phyloP scores from a whole-genome alignment of 805 yeast genomes.

The Metschnikowia chrysomelidarum region DNA sequence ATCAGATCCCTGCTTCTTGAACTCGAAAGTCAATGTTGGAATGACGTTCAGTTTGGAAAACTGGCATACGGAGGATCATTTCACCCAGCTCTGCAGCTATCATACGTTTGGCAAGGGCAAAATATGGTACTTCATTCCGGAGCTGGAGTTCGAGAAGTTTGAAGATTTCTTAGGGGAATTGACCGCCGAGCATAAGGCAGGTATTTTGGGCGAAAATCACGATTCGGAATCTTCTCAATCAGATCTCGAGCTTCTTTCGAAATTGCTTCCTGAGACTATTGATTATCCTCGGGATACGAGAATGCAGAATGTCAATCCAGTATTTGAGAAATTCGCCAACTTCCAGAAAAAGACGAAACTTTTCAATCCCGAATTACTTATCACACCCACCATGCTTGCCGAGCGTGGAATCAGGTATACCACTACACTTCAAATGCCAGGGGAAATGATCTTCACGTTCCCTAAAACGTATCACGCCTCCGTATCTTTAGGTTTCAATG shows the following conservation, averaged over 20 bases:
- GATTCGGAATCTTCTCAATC: constrained; percentile 18
- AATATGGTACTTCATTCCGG: constrained; percentile 64
- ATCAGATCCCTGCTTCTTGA: constrained; percentile 42
- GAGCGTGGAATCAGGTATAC: constrained; percentile 47
- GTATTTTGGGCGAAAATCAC: constrained; percentile 5
- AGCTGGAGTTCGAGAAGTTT: constrained; percentile 49
- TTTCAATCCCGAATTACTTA: constrained; percentile 42
- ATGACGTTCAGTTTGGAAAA: constrained; percentile 53
- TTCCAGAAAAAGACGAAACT: constrained; percentile 9
- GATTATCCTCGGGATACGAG: constrained; percentile 28
- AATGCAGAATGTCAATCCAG: constrained; percentile 25
- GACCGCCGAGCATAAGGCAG: constrained; percentile 21
- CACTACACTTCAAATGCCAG: constrained; percentile 55
- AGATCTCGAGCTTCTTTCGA: constrained; percentile 27
- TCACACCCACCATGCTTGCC: constrained; percentile 50
- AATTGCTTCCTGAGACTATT: constrained; percentile 33
- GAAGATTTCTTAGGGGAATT: no score
- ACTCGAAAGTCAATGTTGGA: constrained; percentile 48
- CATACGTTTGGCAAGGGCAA: constrained; percentile 55
- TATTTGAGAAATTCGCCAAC: constrained; percentile 21
- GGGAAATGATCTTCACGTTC: constrained; percentile 56
- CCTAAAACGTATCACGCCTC: constrained; percentile 54
- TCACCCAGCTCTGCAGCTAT: constrained; percentile 51
- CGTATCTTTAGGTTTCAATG: constrained; percentile 53
- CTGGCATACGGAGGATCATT: constrained; percentile 64